A percentile compares a stretch with the other conserved stretches of the same genome.
Evolutionary conservation across 805 yeast species (phyloP).

Genomic region (Lachancea quebecensis): DNA sequence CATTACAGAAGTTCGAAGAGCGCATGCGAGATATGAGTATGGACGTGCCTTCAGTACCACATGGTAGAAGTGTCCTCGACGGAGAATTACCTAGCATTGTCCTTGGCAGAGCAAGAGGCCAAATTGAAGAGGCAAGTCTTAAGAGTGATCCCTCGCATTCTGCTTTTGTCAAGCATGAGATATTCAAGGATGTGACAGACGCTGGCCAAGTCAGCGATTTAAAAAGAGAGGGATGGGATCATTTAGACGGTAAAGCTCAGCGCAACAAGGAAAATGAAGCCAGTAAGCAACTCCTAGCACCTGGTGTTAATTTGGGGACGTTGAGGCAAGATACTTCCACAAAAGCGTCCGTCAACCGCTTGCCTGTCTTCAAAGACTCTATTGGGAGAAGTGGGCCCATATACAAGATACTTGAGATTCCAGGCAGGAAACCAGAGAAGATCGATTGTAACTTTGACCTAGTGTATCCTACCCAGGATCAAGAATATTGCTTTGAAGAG

Average conservation of each 20-base stretch:
- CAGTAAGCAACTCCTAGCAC: constrained; percentile 49
- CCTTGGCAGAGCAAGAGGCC: constrained; percentile 1
- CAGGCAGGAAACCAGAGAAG: constrained; percentile 56
- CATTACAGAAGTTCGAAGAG: constrained; percentile 11
- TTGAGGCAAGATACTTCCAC: constrained; percentile 35
- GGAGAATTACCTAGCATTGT: neutral
- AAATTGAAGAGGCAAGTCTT: neutral
- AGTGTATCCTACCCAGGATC: constrained; percentile 39
- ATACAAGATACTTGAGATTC: constrained; percentile 43
- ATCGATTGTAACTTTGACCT: constrained; percentile 55
- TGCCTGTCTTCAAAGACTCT: constrained; percentile 37
- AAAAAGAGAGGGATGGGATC: constrained; percentile 36
- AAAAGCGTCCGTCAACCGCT: constrained; percentile 17
- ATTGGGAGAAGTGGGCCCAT: constrained; percentile 34
- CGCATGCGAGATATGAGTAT: constrained; percentile 12
- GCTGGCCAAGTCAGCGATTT: neutral
- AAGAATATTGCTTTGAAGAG: constrained; percentile 60
- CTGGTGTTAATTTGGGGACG: constrained; percentile 42
- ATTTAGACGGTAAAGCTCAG: constrained; percentile 41
- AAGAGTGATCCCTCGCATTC: neutral
- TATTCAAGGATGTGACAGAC: constrained; percentile 2
- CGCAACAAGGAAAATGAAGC: constrained; percentile 60
- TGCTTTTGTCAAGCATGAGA: constrained; percentile 2
- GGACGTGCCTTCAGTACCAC: constrained; percentile 1
- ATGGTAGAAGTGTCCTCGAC: constrained; percentile 4